Conservation (phyloP, 1,139 yeast species). For the Geotrichum cucujoidarum region DNA sequence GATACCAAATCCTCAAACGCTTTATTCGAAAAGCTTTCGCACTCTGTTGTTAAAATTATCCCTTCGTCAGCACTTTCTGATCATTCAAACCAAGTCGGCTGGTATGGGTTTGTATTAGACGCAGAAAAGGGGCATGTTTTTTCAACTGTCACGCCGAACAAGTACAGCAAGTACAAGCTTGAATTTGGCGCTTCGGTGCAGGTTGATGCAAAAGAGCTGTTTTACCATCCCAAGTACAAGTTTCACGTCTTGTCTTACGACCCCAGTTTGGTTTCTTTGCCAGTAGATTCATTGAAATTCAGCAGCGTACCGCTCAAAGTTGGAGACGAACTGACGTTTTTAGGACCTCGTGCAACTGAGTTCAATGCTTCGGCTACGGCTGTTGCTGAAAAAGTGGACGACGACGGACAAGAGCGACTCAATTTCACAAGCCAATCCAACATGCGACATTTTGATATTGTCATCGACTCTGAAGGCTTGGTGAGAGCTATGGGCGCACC, state of each 20-base stretch:
- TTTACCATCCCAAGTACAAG: constrained; percentile 83
- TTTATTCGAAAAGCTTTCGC: too few relatives aligned
- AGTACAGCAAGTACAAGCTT: too few relatives aligned
- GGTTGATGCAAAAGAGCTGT: constrained; percentile 74
- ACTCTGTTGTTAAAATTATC: too few relatives aligned
- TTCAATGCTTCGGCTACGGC: constrained; percentile 73
- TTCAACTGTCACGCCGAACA: too few relatives aligned
- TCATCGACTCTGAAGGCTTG: constrained; percentile 74
- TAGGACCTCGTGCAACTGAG: constrained; percentile 75
- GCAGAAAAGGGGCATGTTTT: constrained; percentile 73
- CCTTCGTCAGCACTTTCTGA: too few relatives aligned
- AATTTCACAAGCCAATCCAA: not conserved
- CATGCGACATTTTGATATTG: constrained; percentile 50
- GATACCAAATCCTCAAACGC: too few relatives aligned
- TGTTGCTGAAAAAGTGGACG: constrained; percentile 67
- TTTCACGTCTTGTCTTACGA: constrained; percentile 81
- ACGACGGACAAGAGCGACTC: constrained; percentile 71
- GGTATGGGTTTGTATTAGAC: constrained; percentile 77
- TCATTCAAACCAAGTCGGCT: too few relatives aligned
- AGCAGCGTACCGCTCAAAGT: constrained; percentile 56
- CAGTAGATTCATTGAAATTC: constrained; percentile 60
- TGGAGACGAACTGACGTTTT: constrained; percentile 70
- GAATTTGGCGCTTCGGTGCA: constrained; percentile 83
- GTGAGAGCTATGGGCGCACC: constrained; percentile 82
- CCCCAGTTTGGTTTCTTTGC: constrained; percentile 61